phyloP scores from a whole-genome alignment of 495 filamentous ascomycete genomes.

The Viridothelium virens region DNA sequence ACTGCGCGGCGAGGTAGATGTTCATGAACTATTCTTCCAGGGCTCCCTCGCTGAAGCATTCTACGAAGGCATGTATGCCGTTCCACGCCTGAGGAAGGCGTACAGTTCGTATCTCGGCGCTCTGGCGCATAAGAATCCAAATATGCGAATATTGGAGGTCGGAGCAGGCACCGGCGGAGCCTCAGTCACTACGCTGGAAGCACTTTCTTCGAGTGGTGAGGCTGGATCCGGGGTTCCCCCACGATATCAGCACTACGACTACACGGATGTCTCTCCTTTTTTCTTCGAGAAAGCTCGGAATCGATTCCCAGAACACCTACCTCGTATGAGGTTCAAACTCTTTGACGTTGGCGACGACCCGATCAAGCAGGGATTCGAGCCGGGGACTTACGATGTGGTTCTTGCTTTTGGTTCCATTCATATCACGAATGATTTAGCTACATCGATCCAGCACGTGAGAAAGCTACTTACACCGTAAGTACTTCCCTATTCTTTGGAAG shows the following conservation, averaged over 20 bases:
- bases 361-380: constrained; percentile 20
- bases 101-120: neutral
- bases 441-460: constrained; percentile 14
- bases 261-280: constrained; percentile 23
- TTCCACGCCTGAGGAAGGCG: neutral
- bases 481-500: constrained; percentile 18
- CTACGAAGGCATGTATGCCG: constrained; percentile 11
- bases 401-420: constrained; percentile 18
- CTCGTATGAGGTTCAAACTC: constrained; percentile 16
- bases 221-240: neutral
- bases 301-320: constrained; percentile 11
- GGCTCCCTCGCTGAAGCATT: constrained; percentile 13
- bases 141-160: constrained; percentile 21
- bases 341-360: constrained; percentile 25
- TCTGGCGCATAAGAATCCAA: constrained; percentile 18
- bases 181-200: neutral
- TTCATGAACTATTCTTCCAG: constrained; percentile 16
- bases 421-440: constrained; percentile 13
- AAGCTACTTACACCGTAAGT: constrained; percentile 22
- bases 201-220: neutral
- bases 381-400: constrained; percentile 21
- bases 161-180: constrained; percentile 23
- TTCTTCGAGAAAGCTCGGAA: constrained; percentile 22
- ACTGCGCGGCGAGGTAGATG: constrained; percentile 2
- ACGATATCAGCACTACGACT: constrained; percentile 13